A percentile compares a stretch with the other conserved stretches of the same genome.
Conservation (phyloP, 1,284 basidiomycete genomes). For the Cryptococcus floricola region DNA sequence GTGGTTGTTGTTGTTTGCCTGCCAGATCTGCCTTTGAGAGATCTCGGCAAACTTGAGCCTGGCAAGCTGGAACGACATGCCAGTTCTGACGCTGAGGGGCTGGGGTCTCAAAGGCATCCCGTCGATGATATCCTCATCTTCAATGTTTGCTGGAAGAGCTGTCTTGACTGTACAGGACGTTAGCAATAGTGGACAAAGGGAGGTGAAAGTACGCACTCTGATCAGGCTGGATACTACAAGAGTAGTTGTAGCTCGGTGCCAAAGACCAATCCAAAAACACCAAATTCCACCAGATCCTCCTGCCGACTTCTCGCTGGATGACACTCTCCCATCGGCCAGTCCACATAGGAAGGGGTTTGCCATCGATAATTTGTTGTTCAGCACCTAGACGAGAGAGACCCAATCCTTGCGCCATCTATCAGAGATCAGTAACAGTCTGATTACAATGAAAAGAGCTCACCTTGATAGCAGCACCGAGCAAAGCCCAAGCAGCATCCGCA, state of each 20-base stretch:
- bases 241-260: slow-evolving; percentile 48
- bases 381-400: slow-evolving; percentile 49
- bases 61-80: slow-evolving; percentile 50
- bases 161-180: slow-evolving; percentile 38
- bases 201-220: slow-evolving; percentile 40
- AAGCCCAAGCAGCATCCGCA: slow-evolving; percentile 49
- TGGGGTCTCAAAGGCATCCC: slow-evolving; percentile 43
- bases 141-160: slow-evolving; percentile 48
- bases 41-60: slow-evolving; percentile 48
- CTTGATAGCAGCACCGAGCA: slow-evolving; percentile 50
- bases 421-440: slow-evolving; percentile 1
- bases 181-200: background rate
- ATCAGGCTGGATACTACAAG: slow-evolving; percentile 49
- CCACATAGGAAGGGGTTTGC: slow-evolving; percentile 46
- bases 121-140: slow-evolving; percentile 50
- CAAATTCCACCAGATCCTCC: slow-evolving; percentile 50
- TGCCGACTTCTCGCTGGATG: slow-evolving; percentile 49
- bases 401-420: slow-evolving; percentile 50
- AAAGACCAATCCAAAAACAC: slow-evolving; percentile 50
- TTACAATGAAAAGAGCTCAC: slow-evolving; percentile 14
- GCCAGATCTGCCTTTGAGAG: slow-evolving; percentile 49
- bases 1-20: slow-evolving; percentile 47
- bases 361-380: slow-evolving; percentile 43
- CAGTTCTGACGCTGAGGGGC: slow-evolving; percentile 44
- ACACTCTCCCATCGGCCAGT: slow-evolving; percentile 49